Base-by-base conservation (phyloP, 192 early-diverging fungal genomes). In the Umbelopsis ramanniana region DNA sequence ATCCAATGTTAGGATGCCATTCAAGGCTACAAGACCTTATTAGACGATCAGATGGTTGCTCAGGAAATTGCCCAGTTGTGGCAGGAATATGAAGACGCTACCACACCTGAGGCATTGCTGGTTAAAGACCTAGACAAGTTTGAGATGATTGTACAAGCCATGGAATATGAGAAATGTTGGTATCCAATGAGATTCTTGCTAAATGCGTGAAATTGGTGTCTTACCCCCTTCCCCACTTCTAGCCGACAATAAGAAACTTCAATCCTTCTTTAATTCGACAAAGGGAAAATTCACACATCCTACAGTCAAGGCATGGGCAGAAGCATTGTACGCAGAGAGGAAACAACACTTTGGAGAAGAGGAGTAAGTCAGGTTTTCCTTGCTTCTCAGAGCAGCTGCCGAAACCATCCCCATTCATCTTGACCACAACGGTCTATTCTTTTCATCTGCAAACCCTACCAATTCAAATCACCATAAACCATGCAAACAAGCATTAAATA, bases 91-190 rank as follows among this genome's bases (percentile, higher is more conserved):
- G 96, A 98, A 75, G 85, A 90, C 9, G 86, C 81, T 8, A 54
- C 66, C 21, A 94, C 94, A 3, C 73, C 75, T 2, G 96, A 98
- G 71, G 94, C 96, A 0, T 74, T 87, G 14, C 72, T 96, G 33
- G 93, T 95, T 46, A 94, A 96, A 52, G 94, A 98, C 76, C 77
- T 98, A 74, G 96, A 98, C 81, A 98, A 98, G 78, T 98, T 95
- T 88, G 96, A 98, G 80, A 95, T 98, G 94, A 93, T 95, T 70
- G 84, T 94, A 52, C 94, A 96, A 80, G 95, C 94, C 4, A 72
- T 92, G 35, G 95, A 97, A 76, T 98, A 98, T 74, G 96, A 98
- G 53, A 76, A 89, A 77, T 84, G 85, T 93, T 83, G 85, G 79
- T 43, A 43, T 43, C 29, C 29, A 29, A 43, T 7, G 40, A 7